These are phyloP conservation scores for Hypoxylon fragiforme DNA, from an alignment of 495 filamentous ascomycete species.

Conservation along the genomic window DNA sequence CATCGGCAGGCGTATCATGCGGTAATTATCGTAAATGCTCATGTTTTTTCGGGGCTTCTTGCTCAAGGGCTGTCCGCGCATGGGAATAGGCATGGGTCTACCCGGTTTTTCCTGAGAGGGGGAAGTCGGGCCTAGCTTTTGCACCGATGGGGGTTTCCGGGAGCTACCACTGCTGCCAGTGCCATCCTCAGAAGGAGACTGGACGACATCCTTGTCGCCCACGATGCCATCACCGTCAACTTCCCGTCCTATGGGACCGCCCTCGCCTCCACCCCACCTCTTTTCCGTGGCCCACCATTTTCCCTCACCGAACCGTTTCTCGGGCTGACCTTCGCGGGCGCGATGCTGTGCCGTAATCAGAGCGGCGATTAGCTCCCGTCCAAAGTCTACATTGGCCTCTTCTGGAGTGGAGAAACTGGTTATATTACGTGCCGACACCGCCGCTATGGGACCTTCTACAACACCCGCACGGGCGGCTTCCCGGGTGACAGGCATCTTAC, in stretches of 20 bases:
- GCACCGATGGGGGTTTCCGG: background rate
- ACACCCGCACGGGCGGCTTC: conserved; percentile 70
- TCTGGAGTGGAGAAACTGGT: conserved; percentile 48
- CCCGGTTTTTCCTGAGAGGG: background rate
- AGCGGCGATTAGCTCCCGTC: conserved; percentile 72
- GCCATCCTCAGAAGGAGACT: background rate
- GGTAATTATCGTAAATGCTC: conserved; percentile 58
- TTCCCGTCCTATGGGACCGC: conserved; percentile 63
- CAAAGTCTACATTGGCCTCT: conserved; percentile 66
- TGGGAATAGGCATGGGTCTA: conserved; percentile 33
- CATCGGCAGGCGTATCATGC: conserved; percentile 63
- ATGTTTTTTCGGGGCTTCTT: conserved; percentile 53
- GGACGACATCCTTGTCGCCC: conserved; percentile 48
- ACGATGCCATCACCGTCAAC: conserved; percentile 48
- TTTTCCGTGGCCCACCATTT: conserved; percentile 78
- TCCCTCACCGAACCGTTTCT: conserved; percentile 69
- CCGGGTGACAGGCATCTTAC: conserved; percentile 68
- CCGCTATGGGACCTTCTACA: conserved; percentile 77
- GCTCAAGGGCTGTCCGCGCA: conserved; percentile 47
- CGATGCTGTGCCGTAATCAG: conserved; percentile 83
- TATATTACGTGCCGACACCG: conserved; percentile 58
- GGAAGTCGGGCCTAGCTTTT: conserved; percentile 9
- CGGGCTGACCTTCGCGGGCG: conserved; percentile 66
- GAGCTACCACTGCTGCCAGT: background rate
- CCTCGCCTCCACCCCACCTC: conserved; percentile 76